Base-by-base conservation (phyloP, 805 yeast genomes). In the Barnettozyma wickerhamii region DNA sequence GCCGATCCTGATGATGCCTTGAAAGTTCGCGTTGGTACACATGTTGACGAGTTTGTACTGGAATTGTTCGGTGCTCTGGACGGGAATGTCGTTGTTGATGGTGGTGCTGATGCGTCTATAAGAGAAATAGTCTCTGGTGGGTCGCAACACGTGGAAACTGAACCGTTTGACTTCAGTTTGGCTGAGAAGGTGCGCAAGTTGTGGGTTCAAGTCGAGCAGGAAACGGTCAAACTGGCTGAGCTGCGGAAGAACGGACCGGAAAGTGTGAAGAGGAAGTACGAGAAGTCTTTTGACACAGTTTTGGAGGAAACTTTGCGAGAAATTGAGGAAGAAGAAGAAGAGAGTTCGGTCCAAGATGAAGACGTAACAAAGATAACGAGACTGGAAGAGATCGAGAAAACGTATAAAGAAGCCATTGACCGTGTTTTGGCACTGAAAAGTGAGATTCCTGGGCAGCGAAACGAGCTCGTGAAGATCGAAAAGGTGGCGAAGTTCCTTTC, bases 111-210 rank as follows among this genome's bases (percentile, higher is more conserved):
- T 50, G 39, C 53, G n/a, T n/a, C n/a, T n/a, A n/a, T n/a, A n/a
- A n/a, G n/a, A n/a, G n/a, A n/a, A n/a, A n/a, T n/a, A n/a, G n/a
- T n/a, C n/a, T n/a, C 14, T 4, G 17, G 30, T n/a, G 19, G 30
- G 10, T 35, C n/a, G 14, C 26, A 7, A 27, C 29, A 14, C 26
- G 40, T 19, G 34, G 72, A 72, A 42, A 70, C 78, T 7, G 93
- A 82, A 55, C 88, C 90, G 1, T 84, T 82, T 58, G 91, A 86
- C 53, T 61, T 72, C 30, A 79, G 72, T 15, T 59, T 84, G 43
- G 81, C 83, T 57, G 79, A 75, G 42, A 58, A 68, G 41, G 71
- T 85, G 21, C 65, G 91, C 35, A 66, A 70, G 36, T 50, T 75
- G 36, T 75, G 84, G 46, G 69, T 70, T 36, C 68, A 72, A 29